phyloP scores from a whole-genome alignment of 169 alveolate species.

The Hammondia hammondi region DNA sequence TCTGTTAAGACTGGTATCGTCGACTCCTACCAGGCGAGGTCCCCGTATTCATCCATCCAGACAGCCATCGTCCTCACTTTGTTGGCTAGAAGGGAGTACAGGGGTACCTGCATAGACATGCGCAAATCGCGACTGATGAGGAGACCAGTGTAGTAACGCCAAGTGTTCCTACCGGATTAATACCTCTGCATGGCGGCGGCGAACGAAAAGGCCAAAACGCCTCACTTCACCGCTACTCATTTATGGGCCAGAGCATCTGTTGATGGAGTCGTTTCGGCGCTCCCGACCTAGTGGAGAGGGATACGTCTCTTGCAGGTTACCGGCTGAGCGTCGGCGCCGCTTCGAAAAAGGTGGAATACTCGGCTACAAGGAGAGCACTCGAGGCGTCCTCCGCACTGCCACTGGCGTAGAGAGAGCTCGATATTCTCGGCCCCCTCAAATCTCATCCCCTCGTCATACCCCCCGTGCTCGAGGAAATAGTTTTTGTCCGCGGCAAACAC shows the following conservation, averaged over 20 bases:
- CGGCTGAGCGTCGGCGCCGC: background rate
- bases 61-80: background rate
- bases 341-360: slow-evolving; percentile 74
- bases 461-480: background rate
- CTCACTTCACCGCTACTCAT: too few relatives aligned
- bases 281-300: too few relatives aligned
- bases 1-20: too few relatives aligned
- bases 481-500: background rate
- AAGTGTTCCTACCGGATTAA: too few relatives aligned
- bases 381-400: slow-evolving; percentile 80
- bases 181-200: too few relatives aligned
- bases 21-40: background rate
- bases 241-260: too few relatives aligned
- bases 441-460: slow-evolving; percentile 74
- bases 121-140: too few relatives aligned
- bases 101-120: background rate
- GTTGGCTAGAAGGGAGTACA: background rate
- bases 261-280: too few relatives aligned
- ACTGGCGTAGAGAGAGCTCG: slow-evolving; percentile 74
- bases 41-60: background rate
- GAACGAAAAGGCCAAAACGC: too few relatives aligned
- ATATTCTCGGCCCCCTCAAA: slow-evolving; percentile 79
- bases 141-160: too few relatives aligned
- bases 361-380: slow-evolving; percentile 78
- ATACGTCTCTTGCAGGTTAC: background rate